Evolutionary conservation across 208 protist species (phyloP), one percentile per base, ranked within the genome.

Genomic region (Strigomonas culicis): DNA sequence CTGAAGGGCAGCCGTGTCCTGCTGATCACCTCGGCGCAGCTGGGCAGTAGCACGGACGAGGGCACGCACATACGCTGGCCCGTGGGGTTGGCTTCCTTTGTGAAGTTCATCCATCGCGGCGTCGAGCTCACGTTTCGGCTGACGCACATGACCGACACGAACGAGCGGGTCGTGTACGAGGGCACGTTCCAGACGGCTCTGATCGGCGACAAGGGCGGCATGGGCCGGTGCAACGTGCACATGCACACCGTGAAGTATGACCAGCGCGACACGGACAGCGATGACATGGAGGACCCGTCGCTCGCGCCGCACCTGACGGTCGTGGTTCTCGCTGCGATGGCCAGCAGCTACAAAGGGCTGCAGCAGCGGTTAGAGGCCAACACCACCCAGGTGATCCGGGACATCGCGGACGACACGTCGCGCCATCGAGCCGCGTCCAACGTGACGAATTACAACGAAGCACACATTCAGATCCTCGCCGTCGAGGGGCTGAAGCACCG

Each of bases 401-500:
- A 31, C 30, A 4, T 10, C 21, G 55, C 21, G 4, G 34, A 43
- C 44, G 60, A 56, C 21, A 13, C 51, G 39, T 50, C 41, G n/a
- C 46, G 30, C 0, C 8, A 30, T 21, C 7, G 22, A 25, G 28
- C 30, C 13, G 4, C 58, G 15, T 57, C 70, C 39, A 65, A 56
- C 55, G 34, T 67, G 47, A 72, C 11, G 21, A 69, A 88, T 67
- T 13, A 52, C 52, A 81, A 66, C 70, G 67, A 66, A 21, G 66
- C 86, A 0, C 84, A 77, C 30, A 36, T 95, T 47, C 90, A 93
- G 55, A 67, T 90, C 27, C 66, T 95, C 58, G 70, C 71, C 13
- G 80, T 93, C 52, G 58, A 82, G 19, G 80, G 74, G 1, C 78
- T 95, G 50, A 83, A 82, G 60, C 90, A 93, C 72, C 90, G 90